Evolutionary conservation across 768 basidiomycete species (phyloP).

Genomic region (Lentinus brumalis): DNA sequence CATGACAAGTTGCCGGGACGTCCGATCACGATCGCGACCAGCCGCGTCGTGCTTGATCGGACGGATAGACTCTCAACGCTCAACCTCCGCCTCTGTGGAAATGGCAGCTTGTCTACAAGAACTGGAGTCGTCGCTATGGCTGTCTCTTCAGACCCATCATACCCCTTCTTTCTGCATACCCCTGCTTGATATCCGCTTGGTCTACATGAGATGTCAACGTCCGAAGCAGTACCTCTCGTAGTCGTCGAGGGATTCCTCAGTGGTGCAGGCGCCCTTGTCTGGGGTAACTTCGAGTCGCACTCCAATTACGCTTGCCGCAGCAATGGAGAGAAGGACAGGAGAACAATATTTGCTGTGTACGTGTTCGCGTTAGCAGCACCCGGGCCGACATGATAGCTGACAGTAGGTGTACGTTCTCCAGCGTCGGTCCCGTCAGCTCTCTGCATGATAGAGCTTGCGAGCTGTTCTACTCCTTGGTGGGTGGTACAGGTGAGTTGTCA

Average conservation of each 20-base stretch:
- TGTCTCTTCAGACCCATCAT: too few relatives aligned
- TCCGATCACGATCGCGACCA: too few relatives aligned
- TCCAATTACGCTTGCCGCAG: constrained; percentile 29
- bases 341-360: constrained; percentile 35
- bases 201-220: neutral
- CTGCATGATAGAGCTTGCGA: constrained; percentile 57
- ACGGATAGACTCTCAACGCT: too few relatives aligned
- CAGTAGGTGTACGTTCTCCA: constrained; percentile 16
- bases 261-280: constrained; percentile 37
- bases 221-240: constrained; percentile 38
- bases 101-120: too few relatives aligned
- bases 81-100: too few relatives aligned
- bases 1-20: too few relatives aligned
- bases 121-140: too few relatives aligned
- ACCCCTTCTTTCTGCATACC: too few relatives aligned
- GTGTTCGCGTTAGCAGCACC: neutral
- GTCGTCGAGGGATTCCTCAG: constrained; percentile 53
- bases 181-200: too few relatives aligned
- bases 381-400: constrained; percentile 11
- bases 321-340: constrained; percentile 19
- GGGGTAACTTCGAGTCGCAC: constrained; percentile 42
- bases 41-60: too few relatives aligned
- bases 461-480: constrained; percentile 46
- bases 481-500: constrained; percentile 41
- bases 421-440: constrained; percentile 53